Percentiles rank a stretch among this genome's conserved stretches.
Conservation (phyloP, 1,284 basidiomycete species). For the Phaffia rhodozyma region DNA sequence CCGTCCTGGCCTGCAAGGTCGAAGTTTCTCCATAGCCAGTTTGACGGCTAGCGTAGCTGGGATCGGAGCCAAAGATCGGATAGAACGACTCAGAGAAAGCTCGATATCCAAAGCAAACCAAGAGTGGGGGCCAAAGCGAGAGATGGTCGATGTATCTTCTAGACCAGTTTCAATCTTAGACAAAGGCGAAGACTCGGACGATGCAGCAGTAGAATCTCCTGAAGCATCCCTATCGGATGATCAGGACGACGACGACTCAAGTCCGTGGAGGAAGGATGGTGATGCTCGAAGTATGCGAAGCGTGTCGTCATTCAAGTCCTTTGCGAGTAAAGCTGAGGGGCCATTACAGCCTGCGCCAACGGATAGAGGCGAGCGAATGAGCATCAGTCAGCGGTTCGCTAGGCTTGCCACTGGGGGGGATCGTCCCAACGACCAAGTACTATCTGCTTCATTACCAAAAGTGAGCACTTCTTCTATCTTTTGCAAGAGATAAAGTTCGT, state of each 20-base stretch:
- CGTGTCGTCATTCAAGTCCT: slow-evolving; percentile 5
- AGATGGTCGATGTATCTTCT: slow-evolving; percentile 32
- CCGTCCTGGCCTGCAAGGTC: slow-evolving; percentile 4
- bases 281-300: slow-evolving; percentile 14
- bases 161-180: slow-evolving; percentile 33
- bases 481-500: too few relatives aligned
- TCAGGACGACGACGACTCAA: background rate
- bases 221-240: background rate
- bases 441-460: slow-evolving; percentile 4
- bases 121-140: slow-evolving; percentile 30
- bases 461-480: background rate
- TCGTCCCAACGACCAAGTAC: background rate
- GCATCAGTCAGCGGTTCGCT: slow-evolving; percentile 16
- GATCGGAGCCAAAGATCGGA: slow-evolving; percentile 29
- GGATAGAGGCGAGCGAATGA: slow-evolving; percentile 9
- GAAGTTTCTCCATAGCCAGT: slow-evolving; percentile 61
- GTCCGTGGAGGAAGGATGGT: background rate
- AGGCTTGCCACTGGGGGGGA: background rate
- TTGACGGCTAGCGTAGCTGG: slow-evolving; percentile 55
- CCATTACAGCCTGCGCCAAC: background rate
- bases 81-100: slow-evolving; percentile 25
- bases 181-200: slow-evolving; percentile 24
- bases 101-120: slow-evolving; percentile 22
- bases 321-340: background rate
- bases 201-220: slow-evolving; percentile 27